Evolutionary conservation across 768 basidiomycete genomes (phyloP).

Genomic region (Tulasnella sp.): DNA sequence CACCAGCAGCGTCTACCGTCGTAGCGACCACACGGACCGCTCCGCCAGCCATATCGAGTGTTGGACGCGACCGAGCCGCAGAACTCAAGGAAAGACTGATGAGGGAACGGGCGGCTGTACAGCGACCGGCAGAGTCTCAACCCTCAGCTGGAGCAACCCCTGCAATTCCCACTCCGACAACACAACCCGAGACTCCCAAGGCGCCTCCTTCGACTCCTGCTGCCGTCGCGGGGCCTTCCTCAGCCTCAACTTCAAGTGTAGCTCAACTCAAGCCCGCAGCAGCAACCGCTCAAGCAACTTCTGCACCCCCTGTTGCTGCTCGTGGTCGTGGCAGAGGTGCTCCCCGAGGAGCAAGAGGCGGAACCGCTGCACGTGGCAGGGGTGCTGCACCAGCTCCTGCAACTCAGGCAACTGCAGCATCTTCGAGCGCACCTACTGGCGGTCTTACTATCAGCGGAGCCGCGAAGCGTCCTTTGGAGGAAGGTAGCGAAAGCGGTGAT

Average conservation of each 20-base stretch:
- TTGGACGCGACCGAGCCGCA: background rate
- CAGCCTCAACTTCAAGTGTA: background rate
- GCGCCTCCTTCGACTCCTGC: background rate
- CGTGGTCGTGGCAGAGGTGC: conserved; percentile 15
- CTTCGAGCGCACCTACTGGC: background rate
- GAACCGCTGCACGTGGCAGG: background rate
- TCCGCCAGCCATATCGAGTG: background rate
- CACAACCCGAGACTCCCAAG: background rate
- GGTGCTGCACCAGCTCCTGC: background rate
- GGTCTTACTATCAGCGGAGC: conserved; percentile 15
- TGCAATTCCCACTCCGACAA: background rate
- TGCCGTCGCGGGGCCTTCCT: background rate
- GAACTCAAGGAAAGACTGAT: background rate
- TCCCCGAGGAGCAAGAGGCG: conserved; percentile 13
- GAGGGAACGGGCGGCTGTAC: background rate
- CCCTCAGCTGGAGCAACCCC: background rate
- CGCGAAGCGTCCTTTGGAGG: conserved; percentile 16
- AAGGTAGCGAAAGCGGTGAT: conserved; percentile 9
- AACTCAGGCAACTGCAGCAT: background rate
- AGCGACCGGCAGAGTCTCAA: background rate
- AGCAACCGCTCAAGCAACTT: background rate
- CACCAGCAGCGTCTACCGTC: background rate
- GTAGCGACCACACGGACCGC: background rate
- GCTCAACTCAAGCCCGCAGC: background rate
- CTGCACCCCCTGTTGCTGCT: background rate